Conservation (phyloP, 2,329 filamentous ascomycete genomes). For the Apiospora hydei region DNA sequence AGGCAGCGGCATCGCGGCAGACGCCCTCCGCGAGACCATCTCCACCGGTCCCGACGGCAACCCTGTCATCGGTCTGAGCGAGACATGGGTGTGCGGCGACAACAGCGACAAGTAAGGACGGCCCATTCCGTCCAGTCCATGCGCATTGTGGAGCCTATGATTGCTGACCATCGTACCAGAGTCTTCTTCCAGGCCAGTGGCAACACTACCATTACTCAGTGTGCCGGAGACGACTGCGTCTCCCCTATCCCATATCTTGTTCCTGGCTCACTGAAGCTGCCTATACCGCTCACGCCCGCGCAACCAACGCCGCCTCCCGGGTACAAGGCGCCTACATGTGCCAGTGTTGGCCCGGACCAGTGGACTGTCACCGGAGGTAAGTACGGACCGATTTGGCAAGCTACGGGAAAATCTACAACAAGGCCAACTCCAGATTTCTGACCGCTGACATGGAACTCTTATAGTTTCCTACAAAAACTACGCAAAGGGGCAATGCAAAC, state of each 20-base stretch:
- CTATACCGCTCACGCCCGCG: neutral
- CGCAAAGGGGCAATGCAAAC: neutral
- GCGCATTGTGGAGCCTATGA: too few relatives aligned
- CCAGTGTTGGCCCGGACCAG: neutral
- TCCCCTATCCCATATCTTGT: constrained; percentile 10
- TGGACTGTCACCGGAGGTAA: constrained; percentile 9
- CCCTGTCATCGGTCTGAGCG: neutral
- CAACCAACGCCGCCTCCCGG: constrained; percentile 1
- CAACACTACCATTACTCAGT: neutral
- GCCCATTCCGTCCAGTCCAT: neutral
- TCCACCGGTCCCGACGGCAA: neutral
- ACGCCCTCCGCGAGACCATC: constrained; percentile 4
- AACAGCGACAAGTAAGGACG: constrained; percentile 12
- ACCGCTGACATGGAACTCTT: neutral
- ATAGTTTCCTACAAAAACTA: constrained; percentile 3
- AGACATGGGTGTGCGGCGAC: constrained; percentile 7
- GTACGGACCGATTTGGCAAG: neutral
- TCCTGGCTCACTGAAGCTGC: neutral
- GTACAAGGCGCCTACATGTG: constrained; percentile 4
- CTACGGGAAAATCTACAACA: neutral
- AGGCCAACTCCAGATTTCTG: neutral
- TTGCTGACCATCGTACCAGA: neutral
- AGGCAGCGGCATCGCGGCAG: neutral
- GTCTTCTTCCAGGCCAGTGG: constrained; percentile 15
- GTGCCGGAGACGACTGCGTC: neutral